Percentiles rank a stretch among this genome's conserved stretches.
phyloP scores from a whole-genome alignment of 257 asterid species.

The Capsicum pubescens region DNA sequence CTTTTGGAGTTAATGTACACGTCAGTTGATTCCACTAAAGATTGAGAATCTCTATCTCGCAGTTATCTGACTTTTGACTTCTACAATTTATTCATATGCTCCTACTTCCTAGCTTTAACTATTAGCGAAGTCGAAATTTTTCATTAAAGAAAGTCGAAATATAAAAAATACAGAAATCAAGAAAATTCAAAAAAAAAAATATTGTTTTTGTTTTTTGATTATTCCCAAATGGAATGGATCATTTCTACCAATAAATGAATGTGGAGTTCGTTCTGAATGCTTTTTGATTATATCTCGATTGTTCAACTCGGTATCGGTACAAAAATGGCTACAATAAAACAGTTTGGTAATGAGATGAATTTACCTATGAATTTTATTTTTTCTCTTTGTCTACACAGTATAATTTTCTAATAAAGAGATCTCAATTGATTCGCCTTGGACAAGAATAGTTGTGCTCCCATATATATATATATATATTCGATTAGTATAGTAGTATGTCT shows the following conservation, averaged over 20 bases:
- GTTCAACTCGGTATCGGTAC: background rate
- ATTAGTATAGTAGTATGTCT: too few species aligned
- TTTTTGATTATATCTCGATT: background rate
- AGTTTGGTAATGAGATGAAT: too few species aligned
- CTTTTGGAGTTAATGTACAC: conserved; percentile 46
- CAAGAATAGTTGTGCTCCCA: too few species aligned
- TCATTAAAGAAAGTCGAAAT: background rate
- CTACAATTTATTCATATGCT: background rate
- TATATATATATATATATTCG: too few species aligned
- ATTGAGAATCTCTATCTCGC: conserved; percentile 42
- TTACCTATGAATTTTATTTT: too few species aligned
- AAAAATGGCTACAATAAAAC: background rate
- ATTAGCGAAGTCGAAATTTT: background rate
- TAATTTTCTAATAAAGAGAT: too few species aligned
- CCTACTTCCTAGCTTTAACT: too few species aligned
- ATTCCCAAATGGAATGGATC: too few species aligned
- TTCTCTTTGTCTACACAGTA: too few species aligned
- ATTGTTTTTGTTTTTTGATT: too few species aligned
- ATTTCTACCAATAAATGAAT: background rate
- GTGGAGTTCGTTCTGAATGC: background rate
- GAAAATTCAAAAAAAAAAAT: too few species aligned
- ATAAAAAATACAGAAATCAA: background rate
- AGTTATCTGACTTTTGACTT: conserved; percentile 40
- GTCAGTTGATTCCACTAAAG: conserved; percentile 38
- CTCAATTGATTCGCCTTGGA: too few species aligned